Evolutionary conservation across 2,329 filamentous ascomycete species (phyloP).

Genomic region (Amauroascus verrucosus): DNA sequence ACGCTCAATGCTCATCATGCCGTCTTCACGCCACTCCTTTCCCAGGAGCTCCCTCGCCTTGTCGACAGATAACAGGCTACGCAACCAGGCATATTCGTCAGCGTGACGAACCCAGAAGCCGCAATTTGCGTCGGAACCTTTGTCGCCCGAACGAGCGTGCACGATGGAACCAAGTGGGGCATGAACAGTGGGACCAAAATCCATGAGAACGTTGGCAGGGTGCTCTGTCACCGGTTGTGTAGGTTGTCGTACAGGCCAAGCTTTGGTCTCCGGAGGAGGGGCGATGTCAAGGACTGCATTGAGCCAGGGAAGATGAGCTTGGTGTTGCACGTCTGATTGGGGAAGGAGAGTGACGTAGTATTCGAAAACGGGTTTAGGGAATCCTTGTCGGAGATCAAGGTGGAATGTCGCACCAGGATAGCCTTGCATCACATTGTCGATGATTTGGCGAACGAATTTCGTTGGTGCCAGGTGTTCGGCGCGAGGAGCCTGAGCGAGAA

Average conservation of each 20-base stretch:
- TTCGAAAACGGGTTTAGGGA: conserved; percentile 29
- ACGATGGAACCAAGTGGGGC: conserved; percentile 27
- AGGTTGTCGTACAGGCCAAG: conserved; percentile 20
- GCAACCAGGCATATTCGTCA: conserved; percentile 26
- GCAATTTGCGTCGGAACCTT: conserved; percentile 28
- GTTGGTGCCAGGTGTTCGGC: conserved; percentile 27
- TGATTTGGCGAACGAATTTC: conserved; percentile 29
- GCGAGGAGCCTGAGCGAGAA: conserved; percentile 39
- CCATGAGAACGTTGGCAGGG: conserved; percentile 2
- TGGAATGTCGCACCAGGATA: conserved; percentile 33
- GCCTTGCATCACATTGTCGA: conserved; percentile 34
- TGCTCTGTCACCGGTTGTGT: conserved; percentile 16
- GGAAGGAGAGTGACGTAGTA: conserved; percentile 24
- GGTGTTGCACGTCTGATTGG: conserved; percentile 22
- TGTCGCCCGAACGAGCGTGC: conserved; percentile 30
- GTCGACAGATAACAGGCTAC: conserved; percentile 18
- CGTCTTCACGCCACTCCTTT: conserved; percentile 18
- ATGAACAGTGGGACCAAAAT: conserved; percentile 24
- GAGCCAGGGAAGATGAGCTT: conserved; percentile 21
- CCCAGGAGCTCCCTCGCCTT: conserved; percentile 21
- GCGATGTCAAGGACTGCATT: conserved; percentile 17
- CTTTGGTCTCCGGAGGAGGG: conserved; percentile 19
- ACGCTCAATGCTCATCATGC: conserved; percentile 30
- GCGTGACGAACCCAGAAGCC: conserved; percentile 28
- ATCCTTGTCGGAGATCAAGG: conserved; percentile 26